Evolutionary conservation across 2,329 filamentous ascomycete species (phyloP).

Genomic region (Colletotrichum orbiculare): DNA sequence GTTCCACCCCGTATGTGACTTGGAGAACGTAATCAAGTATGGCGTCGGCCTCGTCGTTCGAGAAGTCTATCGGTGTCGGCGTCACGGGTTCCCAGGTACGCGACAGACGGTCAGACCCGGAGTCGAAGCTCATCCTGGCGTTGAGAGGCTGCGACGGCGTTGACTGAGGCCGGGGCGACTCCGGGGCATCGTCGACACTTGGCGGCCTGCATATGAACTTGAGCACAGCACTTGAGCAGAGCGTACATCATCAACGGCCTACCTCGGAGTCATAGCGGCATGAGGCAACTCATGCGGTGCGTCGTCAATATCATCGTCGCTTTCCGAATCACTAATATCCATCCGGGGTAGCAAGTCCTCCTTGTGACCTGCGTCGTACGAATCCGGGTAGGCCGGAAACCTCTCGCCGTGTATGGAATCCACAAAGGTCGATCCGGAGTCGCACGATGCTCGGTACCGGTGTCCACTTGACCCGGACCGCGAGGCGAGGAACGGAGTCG

Average conservation of each 20-base stretch:
- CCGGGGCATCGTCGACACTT: constrained; percentile 10
- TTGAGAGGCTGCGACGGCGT: constrained; percentile 20
- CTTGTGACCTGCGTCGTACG: constrained; percentile 37
- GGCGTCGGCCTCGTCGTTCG: constrained; percentile 47
- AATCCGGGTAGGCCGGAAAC: constrained; percentile 31
- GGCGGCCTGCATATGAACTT: constrained; percentile 8
- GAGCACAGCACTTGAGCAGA: not conserved
- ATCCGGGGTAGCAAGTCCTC: constrained; percentile 45
- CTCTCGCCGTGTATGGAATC: constrained; percentile 32
- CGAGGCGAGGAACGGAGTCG: constrained; percentile 27
- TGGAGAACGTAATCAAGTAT: constrained; percentile 51
- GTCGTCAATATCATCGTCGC: constrained; percentile 20
- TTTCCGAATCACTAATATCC: constrained; percentile 26
- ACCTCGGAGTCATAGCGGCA: constrained; percentile 31
- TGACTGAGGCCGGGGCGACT: not conserved
- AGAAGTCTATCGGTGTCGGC: constrained; percentile 44
- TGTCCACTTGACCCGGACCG: constrained; percentile 24
- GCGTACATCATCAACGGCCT: not conserved
- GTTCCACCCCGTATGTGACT: constrained; percentile 51
- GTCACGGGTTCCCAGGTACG: constrained; percentile 37
- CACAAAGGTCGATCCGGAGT: constrained; percentile 52
- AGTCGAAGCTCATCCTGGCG: constrained; percentile 36
- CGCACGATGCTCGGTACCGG: constrained; percentile 41
- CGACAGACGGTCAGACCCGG: constrained; percentile 33
- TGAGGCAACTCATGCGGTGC: constrained; percentile 12